Base-by-base conservation (phyloP, 352 stramenopile genomes). In the Thraustochytrium sp. region DNA sequence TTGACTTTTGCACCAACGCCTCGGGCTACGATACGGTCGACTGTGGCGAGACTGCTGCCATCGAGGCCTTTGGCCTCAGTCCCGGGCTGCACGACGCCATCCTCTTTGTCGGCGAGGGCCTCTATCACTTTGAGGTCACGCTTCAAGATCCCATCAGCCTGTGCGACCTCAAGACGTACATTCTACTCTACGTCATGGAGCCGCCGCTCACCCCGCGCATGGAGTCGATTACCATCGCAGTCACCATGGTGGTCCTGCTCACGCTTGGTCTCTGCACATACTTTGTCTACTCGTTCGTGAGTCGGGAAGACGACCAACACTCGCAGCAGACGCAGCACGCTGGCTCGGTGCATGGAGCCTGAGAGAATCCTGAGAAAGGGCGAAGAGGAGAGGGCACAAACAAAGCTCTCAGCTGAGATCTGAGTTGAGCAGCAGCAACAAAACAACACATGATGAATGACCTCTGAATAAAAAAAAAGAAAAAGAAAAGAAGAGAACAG, bases 141-240 rank as follows among this genome's bases (percentile, higher is more conserved):
- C 54, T 82, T 26, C 51, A 56, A 13, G 74, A 82, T 26, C 51
- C 53, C 5, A 73, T 82, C 36, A 82, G 74, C 56, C 54, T 82
- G 26, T 82, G 74, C 53, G 74, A 82, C 5, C 74, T 82, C n/a
- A 82, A 82, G 74, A 82, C 29, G 0, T 82, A 82, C 46, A 29
- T 82, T 37, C 49, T 76, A 13, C 8, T 82, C 0, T 82, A 54
- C 53, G 74, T 82, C 1, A 21, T 55, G 53, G 53, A 82, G 54
- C 74, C 74, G 37, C 74, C 74, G 26, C 46, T 82, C 23, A 54
- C 74, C 0, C 65, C 74, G 31, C 37, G 74, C 37, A 26, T 34
- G 8, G 74, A 82, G 74, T 82, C 74, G n/a, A 73, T 77, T 0
- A 73, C 74, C 4, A 82, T 82, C 42, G 26, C 74, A 1, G 53